Evolutionary conservation across 1,284 basidiomycete species (phyloP).

Genomic region (Heterobasidion parviporum): DNA sequence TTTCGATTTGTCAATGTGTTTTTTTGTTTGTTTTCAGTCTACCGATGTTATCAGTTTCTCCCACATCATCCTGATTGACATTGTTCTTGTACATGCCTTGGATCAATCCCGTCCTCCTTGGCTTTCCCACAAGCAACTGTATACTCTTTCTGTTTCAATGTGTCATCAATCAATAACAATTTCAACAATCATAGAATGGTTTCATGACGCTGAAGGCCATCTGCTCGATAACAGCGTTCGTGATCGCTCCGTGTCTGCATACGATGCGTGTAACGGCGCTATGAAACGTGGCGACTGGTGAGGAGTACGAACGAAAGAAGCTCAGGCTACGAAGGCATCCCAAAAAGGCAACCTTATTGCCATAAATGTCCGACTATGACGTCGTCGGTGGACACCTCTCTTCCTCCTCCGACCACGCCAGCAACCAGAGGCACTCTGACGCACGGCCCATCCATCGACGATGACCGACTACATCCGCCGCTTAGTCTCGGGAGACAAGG

Average conservation of each 20-base stretch:
- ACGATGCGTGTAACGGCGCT: too few relatives aligned
- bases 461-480: constrained; percentile 61
- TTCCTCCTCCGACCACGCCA: not conserved
- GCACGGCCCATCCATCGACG: too few relatives aligned
- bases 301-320: too few relatives aligned
- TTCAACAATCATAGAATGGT: too few relatives aligned
- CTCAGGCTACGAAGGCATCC: too few relatives aligned
- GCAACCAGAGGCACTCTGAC: not conserved
- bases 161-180: not conserved
- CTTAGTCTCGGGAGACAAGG: constrained; percentile 69
- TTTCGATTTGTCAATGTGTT: not conserved
- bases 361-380: too few relatives aligned
- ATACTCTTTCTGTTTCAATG: not conserved
- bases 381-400: not conserved
- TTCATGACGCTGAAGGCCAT: too few relatives aligned
- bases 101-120: not conserved
- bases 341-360: too few relatives aligned
- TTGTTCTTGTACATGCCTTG: not conserved
- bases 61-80: not conserved
- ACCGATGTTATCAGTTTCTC: not conserved
- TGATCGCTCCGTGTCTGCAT: too few relatives aligned
- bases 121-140: not conserved
- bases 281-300: too few relatives aligned
- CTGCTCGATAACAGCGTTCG: too few relatives aligned
- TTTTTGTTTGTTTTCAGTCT: not conserved